phyloP scores from a whole-genome alignment of 345 rosid species.

The Noccaea bulbosa region DNA sequence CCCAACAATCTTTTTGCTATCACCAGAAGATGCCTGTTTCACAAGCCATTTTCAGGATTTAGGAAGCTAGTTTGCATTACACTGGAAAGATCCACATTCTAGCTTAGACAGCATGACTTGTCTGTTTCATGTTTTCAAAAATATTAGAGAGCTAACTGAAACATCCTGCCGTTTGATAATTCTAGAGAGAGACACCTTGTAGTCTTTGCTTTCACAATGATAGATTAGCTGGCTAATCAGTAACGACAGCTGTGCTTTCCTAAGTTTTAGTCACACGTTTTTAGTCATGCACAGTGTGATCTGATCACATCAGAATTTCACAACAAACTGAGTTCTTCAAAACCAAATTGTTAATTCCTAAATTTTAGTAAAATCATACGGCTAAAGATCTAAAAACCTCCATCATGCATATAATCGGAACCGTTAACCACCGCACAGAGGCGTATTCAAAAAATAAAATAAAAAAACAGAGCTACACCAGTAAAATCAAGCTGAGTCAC shows the following conservation, averaged over 20 bases:
- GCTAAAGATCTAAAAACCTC: constrained; percentile 17
- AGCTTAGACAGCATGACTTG: neutral
- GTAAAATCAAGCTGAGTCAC: neutral
- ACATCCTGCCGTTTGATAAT: constrained; percentile 9
- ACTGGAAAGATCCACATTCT: neutral
- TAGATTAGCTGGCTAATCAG: neutral
- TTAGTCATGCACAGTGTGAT: constrained; percentile 35
- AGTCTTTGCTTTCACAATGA: neutral
- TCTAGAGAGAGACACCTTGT: constrained; percentile 15
- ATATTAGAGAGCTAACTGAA: neutral
- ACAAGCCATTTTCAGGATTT: constrained; percentile 1
- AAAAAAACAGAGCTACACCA: neutral
- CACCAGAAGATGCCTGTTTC: constrained; percentile 68
- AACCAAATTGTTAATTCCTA: neutral
- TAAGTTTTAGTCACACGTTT: constrained; percentile 19
- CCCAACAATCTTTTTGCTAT: constrained; percentile 91
- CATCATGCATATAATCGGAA: neutral
- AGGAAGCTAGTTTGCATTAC: neutral
- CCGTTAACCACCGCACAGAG: neutral
- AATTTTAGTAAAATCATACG: neutral
- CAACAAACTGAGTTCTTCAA: neutral
- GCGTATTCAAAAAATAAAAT: neutral
- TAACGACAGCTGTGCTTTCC: constrained; percentile 2
- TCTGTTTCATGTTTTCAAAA: neutral
- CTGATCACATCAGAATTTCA: neutral